Evolutionary conservation across 2,329 filamentous ascomycete genomes (phyloP).

Genomic region (Penicillium hordei): DNA sequence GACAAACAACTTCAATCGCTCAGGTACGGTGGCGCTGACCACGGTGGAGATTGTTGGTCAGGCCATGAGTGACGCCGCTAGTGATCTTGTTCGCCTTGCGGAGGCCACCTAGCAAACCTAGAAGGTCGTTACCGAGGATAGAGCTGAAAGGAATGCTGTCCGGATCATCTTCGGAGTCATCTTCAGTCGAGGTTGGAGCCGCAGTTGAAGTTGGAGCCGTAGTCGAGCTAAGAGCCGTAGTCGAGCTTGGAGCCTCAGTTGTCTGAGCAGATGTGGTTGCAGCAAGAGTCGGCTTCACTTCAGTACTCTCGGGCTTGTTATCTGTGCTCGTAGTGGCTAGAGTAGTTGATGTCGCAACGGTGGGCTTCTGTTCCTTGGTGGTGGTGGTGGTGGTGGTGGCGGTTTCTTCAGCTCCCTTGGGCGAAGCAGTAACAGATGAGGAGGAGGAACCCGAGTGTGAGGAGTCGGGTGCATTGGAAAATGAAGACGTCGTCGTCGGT

Average conservation of each 20-base stretch:
- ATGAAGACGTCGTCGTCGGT: conserved; percentile 17
- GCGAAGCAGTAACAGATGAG: conserved; percentile 12
- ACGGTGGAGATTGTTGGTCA: not conserved
- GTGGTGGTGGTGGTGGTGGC: not conserved
- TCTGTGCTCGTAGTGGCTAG: not conserved
- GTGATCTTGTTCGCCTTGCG: not conserved
- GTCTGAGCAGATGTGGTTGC: not conserved
- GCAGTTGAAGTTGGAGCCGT: not conserved
- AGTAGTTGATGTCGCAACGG: not conserved
- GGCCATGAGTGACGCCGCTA: not conserved
- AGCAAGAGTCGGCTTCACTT: not conserved
- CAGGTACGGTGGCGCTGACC: not conserved
- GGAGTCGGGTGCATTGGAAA: conserved; percentile 27
- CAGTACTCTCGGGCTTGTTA: not conserved
- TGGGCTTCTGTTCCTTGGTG: not conserved
- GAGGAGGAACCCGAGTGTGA: conserved; percentile 31
- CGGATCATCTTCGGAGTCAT: too few species aligned
- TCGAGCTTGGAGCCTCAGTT: not conserved
- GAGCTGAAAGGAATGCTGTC: not conserved
- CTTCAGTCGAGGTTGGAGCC: not conserved
- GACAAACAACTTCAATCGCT: not conserved
- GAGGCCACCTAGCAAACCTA: conserved; percentile 1
- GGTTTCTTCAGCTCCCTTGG: conserved; percentile 3
- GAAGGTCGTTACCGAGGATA: conserved; percentile 2
- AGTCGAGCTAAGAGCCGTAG: not conserved